Base-by-base conservation (phyloP, 2,329 filamentous ascomycete genomes). In the Talaromyces sp. region DNA sequence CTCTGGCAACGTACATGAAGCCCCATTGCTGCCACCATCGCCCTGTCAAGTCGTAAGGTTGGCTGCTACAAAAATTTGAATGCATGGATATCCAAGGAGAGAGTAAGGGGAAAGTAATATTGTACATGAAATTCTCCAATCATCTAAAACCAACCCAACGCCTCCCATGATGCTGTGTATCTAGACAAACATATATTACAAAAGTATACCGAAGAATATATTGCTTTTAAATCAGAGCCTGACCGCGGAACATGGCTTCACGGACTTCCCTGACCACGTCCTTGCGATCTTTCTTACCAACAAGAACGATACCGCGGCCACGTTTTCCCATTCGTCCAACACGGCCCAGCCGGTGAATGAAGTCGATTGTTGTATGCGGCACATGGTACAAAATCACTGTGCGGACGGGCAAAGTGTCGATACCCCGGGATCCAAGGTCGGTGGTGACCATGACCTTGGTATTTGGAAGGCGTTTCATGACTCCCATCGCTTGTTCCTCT, bases 311-410 rank as follows among this genome's bases (percentile, higher is more conserved):
- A 22, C 93, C 95, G 64, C 93, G 85, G 17, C 95, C 95, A 75
- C 95, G 86, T 67, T 93, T 86, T 2, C 93, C 93, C 92, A 98
- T 98, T 39, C 95, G 87, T 0, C 95, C 95, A 1, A 95, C 92
- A 65, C 95, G 86, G 17, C 95, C 95, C 4, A 98, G 86, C 17
- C 96, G 90, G 78, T 99, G 96, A 73, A 99, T 97, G 73, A 99
- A 99, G 78, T 99, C 96, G 67, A 99, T 96, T 0, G 93, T 96
- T 0, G 92, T 96, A 75, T 98, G 94, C 4, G 95, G 95, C n/a
- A 99, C 94, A 75, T 99, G 93, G 77, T 97, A 98, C 31, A 99
- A 81, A 63, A 99, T 89, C 61, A 99, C 95, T 70, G 96, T 92
- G 65, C 91, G 86, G 19, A 98, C 94, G 19, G 92, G 90, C 35